A percentile compares a stretch with the other conserved stretches of the same genome.
Conservation (phyloP, 495 filamentous ascomycete species). For the Tuber indicum region DNA sequence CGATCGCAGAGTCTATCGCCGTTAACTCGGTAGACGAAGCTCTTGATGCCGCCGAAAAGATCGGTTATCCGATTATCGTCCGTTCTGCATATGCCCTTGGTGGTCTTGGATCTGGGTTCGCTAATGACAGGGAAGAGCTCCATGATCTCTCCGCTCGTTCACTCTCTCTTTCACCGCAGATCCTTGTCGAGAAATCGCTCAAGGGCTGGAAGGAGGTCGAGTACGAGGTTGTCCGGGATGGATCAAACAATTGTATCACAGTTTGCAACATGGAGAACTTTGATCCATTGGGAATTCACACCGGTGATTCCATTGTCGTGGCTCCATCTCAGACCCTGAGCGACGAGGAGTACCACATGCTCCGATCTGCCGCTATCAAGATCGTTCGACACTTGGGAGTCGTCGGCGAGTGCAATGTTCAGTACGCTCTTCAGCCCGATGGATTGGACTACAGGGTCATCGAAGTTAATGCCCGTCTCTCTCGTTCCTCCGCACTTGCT, state of each 20-base stretch:
- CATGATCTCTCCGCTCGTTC: slow-evolving; percentile 87
- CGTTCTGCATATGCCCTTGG: slow-evolving; percentile 93
- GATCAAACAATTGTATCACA: slow-evolving; percentile 93
- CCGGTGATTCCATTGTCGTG: slow-evolving; percentile 94
- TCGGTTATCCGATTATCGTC: slow-evolving; percentile 97
- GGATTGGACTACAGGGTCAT: slow-evolving; percentile 95
- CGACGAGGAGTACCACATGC: slow-evolving; percentile 98
- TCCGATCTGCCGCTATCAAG: slow-evolving; percentile 90
- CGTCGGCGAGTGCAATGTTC: slow-evolving; percentile 96
- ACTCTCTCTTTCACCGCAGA: slow-evolving; percentile 90
- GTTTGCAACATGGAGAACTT: slow-evolving; percentile 99
- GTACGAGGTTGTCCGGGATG: slow-evolving; percentile 94
- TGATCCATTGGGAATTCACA: slow-evolving; percentile 92
- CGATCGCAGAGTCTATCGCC: slow-evolving; percentile 90
- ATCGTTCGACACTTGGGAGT: slow-evolving; percentile 93
- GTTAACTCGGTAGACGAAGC: slow-evolving; percentile 86
- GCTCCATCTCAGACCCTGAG: slow-evolving; percentile 91
- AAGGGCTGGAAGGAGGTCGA: slow-evolving; percentile 99
- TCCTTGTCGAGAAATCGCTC: slow-evolving; percentile 97
- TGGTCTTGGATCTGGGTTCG: slow-evolving; percentile 95
- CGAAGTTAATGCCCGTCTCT: slow-evolving; percentile 96
- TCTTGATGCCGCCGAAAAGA: slow-evolving; percentile 69
- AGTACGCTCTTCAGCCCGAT: slow-evolving; percentile 92
- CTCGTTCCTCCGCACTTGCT: slow-evolving; percentile 88
- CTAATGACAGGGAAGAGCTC: slow-evolving; percentile 85